Evolutionary conservation across 139 green algal genomes (phyloP).

Genomic region (Chlorella vulgaris): DNA sequence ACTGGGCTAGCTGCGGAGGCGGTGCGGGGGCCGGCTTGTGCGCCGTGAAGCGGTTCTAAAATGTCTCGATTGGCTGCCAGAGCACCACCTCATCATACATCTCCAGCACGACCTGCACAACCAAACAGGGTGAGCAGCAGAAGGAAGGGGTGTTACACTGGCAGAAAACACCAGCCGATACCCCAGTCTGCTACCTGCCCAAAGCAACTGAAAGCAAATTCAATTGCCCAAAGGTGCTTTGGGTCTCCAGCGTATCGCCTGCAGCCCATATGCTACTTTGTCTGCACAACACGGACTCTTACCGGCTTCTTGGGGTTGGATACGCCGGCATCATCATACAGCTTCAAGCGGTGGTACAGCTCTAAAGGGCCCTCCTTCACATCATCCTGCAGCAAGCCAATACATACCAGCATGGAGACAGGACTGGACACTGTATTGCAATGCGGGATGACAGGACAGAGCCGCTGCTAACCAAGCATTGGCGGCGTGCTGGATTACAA

Average conservation of each 20-base stretch:
- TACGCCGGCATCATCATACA: conserved; percentile 64
- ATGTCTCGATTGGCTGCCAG: conserved; percentile 76
- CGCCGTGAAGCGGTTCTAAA: conserved; percentile 65
- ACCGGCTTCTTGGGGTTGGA: conserved; percentile 77
- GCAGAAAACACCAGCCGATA: neutral
- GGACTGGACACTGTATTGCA: neutral
- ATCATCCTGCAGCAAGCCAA: conserved; percentile 72
- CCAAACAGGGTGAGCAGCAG: neutral
- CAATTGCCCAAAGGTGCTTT: no score
- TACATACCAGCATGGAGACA: no score
- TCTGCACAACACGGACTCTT: neutral
- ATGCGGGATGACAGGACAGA: neutral
- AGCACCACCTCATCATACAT: conserved; percentile 94
- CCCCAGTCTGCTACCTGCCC: no score
- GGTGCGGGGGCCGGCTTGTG: conserved; percentile 26
- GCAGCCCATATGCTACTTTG: no score
- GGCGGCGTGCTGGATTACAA: no score
- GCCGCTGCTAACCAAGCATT: neutral
- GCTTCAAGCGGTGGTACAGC: conserved; percentile 81
- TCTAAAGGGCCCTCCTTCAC: conserved; percentile 67
- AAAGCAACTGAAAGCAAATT: conserved; percentile 1
- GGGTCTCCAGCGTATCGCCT: no score
- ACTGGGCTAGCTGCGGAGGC: conserved; percentile 43
- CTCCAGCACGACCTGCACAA: conserved; percentile 61
- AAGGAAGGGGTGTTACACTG: neutral